Evolutionary conservation across 1,284 basidiomycete genomes (phyloP).

Genomic region (Rhodotorula sp.): DNA sequence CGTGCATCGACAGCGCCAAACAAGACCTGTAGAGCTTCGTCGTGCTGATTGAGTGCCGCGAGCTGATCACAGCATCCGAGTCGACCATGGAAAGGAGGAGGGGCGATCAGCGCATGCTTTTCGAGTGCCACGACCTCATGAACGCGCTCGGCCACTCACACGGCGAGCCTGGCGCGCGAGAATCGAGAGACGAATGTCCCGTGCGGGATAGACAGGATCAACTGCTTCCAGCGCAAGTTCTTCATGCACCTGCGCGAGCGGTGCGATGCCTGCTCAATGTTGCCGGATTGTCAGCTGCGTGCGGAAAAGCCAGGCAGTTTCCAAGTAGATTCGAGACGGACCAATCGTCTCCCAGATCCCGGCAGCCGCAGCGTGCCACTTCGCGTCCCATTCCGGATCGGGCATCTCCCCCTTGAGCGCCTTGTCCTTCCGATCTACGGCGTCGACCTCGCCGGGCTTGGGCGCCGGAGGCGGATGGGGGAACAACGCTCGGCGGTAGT

Average conservation of each 20-base stretch:
- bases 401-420: neutral
- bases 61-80: neutral
- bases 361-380: neutral
- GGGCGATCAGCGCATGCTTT: neutral
- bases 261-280: neutral
- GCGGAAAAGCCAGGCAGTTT: neutral
- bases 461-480: neutral
- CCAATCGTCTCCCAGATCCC: constrained; percentile 14
- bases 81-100: neutral
- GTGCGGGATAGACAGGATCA: neutral
- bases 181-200: constrained; percentile 10
- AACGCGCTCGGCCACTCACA: neutral
- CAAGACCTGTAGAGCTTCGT: neutral
- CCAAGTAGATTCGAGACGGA: neutral
- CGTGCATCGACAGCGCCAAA: constrained; percentile 12
- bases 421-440: neutral
- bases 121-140: neutral
- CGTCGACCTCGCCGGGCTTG: neutral
- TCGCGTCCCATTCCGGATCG: constrained; percentile 1
- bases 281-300: neutral
- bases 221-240: constrained; percentile 4
- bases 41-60: neutral
- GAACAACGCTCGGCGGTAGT: neutral
- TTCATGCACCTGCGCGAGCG: constrained; percentile 7
- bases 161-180: neutral